Percentiles rank a stretch among this genome's conserved stretches.
These are phyloP conservation scores for Apiotrichum mycotoxinovorans DNA, from an alignment of 1,284 basidiomycete genomes.

Conservation along the genomic window DNA sequence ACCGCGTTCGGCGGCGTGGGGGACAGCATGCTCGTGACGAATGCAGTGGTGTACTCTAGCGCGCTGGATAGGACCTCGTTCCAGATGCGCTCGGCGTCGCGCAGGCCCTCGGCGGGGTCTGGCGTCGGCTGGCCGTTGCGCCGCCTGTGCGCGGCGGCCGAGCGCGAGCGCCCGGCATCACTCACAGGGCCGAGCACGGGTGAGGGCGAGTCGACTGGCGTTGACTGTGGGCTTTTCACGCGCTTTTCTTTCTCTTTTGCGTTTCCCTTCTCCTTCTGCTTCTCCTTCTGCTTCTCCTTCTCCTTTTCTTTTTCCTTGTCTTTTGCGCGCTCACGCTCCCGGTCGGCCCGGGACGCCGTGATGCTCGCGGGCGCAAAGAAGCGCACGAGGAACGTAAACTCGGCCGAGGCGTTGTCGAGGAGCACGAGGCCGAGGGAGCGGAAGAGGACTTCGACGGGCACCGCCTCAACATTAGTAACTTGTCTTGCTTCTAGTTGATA, in stretches of 20 bases:
- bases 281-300: too few species aligned
- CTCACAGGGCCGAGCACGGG: constrained; percentile 30
- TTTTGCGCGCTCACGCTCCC: neutral
- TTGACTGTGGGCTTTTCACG: constrained; percentile 12
- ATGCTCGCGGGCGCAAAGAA: constrained; percentile 61
- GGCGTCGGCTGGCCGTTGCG: constrained; percentile 33
- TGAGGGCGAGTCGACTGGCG: constrained; percentile 36
- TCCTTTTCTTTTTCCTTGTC: too few species aligned
- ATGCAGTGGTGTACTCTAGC: constrained; percentile 66
- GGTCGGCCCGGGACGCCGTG: neutral
- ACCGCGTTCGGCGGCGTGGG: constrained; percentile 60
- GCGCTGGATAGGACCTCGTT: constrained; percentile 87
- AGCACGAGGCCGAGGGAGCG: constrained; percentile 81
- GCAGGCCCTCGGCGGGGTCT: constrained; percentile 48
- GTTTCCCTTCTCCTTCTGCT: too few species aligned
- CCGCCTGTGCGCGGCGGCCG: neutral
- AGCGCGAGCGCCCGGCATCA: constrained; percentile 27
- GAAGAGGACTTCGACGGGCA: constrained; percentile 73
- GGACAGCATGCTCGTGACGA: constrained; percentile 41
- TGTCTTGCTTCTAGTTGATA: too few species aligned
- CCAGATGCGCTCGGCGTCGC: constrained; percentile 60
- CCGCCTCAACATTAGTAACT: constrained; percentile 56
- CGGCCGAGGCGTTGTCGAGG: constrained; percentile 86
- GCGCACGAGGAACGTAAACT: constrained; percentile 76
- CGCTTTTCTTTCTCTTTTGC: neutral